Conservation (phyloP, 331 rosid genomes). For the Saraca asoca region DNA sequence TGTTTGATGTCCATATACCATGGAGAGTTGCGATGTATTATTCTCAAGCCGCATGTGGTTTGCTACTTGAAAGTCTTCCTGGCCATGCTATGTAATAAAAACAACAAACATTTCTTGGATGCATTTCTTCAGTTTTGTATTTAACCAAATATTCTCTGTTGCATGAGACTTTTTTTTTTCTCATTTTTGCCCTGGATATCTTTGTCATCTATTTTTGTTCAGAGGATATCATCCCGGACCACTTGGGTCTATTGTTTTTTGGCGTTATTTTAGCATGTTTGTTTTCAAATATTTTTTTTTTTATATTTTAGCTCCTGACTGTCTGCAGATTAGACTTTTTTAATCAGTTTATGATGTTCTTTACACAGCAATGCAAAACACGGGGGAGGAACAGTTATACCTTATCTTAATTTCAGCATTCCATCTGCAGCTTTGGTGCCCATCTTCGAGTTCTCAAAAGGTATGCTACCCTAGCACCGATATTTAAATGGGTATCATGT, state of each 20-base stretch:
- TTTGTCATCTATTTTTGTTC: constrained; percentile 1
- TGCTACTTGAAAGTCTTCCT: constrained; percentile 10
- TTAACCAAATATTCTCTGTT: background rate
- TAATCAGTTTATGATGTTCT: constrained; percentile 35
- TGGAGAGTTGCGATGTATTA: constrained; percentile 2
- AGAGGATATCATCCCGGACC: background rate
- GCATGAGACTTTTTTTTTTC: background rate
- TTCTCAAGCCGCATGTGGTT: background rate
- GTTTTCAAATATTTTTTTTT: background rate
- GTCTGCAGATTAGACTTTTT: constrained; percentile 36
- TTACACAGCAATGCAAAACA: constrained; percentile 88
- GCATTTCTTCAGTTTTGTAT: constrained; percentile 9
- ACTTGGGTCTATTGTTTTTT: constrained; percentile 15
- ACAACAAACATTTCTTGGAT: background rate
- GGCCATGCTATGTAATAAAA: background rate
- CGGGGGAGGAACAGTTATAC: constrained; percentile 81
- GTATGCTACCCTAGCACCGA: constrained; percentile 37
- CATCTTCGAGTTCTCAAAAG: constrained; percentile 67
- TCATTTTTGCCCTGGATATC: background rate
- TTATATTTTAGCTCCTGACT: constrained; percentile 18
- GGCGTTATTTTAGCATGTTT: background rate
- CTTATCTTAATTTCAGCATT: constrained; percentile 93
- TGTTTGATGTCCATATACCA: constrained; percentile 10
- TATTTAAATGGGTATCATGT: too few relatives aligned
- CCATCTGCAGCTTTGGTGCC: constrained; percentile 80